Conservation (phyloP, 23 red algal species). For the Gracilariopsis chorda region DNA sequence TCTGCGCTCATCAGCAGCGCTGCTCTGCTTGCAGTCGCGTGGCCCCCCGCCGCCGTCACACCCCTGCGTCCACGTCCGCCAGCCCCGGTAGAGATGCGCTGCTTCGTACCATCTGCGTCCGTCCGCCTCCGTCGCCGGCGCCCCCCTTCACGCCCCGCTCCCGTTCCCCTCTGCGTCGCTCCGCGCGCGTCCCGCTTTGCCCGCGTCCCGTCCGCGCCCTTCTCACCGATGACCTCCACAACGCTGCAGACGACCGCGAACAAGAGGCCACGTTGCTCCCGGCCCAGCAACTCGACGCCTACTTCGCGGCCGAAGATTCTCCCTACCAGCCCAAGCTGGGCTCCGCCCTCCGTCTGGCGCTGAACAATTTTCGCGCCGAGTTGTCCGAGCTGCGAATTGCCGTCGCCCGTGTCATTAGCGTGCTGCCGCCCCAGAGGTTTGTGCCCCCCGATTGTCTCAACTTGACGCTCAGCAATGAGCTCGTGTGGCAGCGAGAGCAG, state of each 20-base stretch:
- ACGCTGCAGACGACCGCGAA: not conserved
- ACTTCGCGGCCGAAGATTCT: conserved; percentile 14
- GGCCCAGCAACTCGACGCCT: conserved; percentile 43
- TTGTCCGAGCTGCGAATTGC: conserved; percentile 7
- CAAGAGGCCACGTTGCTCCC: not conserved
- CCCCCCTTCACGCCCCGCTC: not conserved
- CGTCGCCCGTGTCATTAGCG: not conserved
- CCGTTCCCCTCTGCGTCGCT: not conserved
- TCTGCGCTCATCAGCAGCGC: too few relatives aligned
- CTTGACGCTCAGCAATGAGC: conserved; percentile 49
- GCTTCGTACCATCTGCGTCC: too few relatives aligned
- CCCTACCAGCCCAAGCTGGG: not conserved
- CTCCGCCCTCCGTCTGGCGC: not conserved
- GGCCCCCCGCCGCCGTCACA: too few relatives aligned
- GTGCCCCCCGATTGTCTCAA: conserved; percentile 58
- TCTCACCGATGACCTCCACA: not conserved
- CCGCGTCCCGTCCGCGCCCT: not conserved
- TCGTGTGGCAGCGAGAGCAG: conserved; percentile 40
- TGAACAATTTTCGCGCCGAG: conserved; percentile 43
- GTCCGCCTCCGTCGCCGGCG: too few relatives aligned
- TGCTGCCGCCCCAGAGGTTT: conserved; percentile 19
- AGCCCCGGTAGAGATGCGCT: too few relatives aligned
- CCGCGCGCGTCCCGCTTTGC: not conserved
- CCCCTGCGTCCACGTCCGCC: too few relatives aligned
- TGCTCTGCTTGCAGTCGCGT: too few relatives aligned